Evolutionary conservation across 2,329 filamentous ascomycete species (phyloP), one percentile per base, ranked within the genome.

Genomic region (Trichophyton equinum): DNA sequence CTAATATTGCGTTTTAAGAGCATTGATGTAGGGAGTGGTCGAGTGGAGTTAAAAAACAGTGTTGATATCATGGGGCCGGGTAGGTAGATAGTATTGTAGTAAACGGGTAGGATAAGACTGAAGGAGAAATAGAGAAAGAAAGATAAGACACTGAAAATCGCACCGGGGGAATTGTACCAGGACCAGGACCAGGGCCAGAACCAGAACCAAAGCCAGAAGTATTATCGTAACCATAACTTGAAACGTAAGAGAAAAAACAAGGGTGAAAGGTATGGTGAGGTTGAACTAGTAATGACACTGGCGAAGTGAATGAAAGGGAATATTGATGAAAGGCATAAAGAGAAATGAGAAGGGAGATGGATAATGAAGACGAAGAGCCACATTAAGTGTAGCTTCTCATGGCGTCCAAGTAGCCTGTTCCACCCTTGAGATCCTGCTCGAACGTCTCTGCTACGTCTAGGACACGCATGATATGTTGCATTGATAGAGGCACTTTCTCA

Each of bases 371-470:
- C 2, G 18, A 3, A 33, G 25, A 22, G 22, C 42, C 27, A 38
- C 9, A 4, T 64, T 69, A 76, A 42, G 75, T 76, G 67, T 94
- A 94, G 68, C 86, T 88, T 65, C 87, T 81, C 89, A 94, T 92
- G 0, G 88, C 89, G 70, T 94, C 89, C 65, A 88, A 78, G 67
- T 89, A 95, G 0, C 89, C 89, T 0, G 82, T 79, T 0, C 89
- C 89, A 4, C 90, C 91, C 71, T 87, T 89, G 58, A 96, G 77
- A 70, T 96, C 90, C 33, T 85, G 81, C 65, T 92, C 88, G 72
- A 96, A 96, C 40, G 84, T 87, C 72, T 89, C 85, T 25, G 87
- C 86, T 1, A 95, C 89, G 49, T 91, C 87, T n/a, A 96, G 80
- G 11, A 95, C 89, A 63, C 89, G 83, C 66, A 82, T 83, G 70